Evolutionary conservation across 805 yeast genomes (phyloP), one percentile per base, ranked within the genome.

Genomic region (Hanseniaspora jakobsenii): DNA sequence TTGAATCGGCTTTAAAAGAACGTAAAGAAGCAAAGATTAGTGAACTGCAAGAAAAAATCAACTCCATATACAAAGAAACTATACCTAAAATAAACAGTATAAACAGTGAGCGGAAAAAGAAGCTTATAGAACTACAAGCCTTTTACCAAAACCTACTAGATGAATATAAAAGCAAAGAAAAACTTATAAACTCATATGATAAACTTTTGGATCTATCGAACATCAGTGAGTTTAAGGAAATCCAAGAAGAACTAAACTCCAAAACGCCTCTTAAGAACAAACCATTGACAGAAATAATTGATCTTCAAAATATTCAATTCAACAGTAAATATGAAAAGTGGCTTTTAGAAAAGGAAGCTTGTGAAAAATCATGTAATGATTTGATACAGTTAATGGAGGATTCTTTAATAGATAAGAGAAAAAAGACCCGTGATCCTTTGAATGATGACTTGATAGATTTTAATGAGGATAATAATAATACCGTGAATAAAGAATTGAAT

Each of bases 261-360:
- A n/a, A n/a, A n/a, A n/a, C n/a, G n/a, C n/a, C n/a, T n/a, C 21
- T 32, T 7, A 9, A 32, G 8, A 18, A 7, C 18, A 31, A n/a
- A 32, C 18, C 10, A 12, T 16, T 41, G 8, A 12, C 19, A 8
- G 27, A 41, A 4, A 14, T 41, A 14, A 23, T 41, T 16, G 45
- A 41, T 17, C 10, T 34, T 12, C 12, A 36, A n/a, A 35, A 41
- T 17, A 35, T 41, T 12, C n/a, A 8, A 13, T 41, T 26, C n/a
- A 14, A 27, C 7, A 12, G 16, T 1, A 18, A 28, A 6, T 28
- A 27, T 28, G 45, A 41, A 34, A 41, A 30, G 14, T 41, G 45
- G 38, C 14, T n/a, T 9, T 23, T 41, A 1, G 45, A 41, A 21
- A 24, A 18, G 13, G 4, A 12, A 9, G 28, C 38, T 28, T 14